Evolutionary conservation across 345 rosid species (phyloP).

Genomic region (Luvunga scandens): DNA sequence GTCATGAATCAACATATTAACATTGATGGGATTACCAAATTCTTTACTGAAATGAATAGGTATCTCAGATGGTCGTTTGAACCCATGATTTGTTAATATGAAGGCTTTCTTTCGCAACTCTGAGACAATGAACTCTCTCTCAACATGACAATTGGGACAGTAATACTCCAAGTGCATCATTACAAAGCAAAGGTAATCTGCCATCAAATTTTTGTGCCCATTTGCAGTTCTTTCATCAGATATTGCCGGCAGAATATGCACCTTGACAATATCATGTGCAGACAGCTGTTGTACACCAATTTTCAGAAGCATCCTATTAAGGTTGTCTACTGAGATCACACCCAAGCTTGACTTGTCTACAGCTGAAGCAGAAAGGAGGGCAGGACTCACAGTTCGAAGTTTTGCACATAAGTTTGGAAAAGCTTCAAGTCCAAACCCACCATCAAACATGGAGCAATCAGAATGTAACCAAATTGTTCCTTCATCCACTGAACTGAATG

Average conservation of each 20-base stretch:
- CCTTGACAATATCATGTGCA: conserved; percentile 80
- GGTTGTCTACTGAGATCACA: conserved; percentile 36
- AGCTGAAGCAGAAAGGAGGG: conserved; percentile 50
- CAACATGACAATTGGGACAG: conserved; percentile 61
- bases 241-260: conserved; percentile 71
- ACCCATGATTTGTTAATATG: conserved; percentile 70
- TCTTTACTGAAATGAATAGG: conserved; percentile 72
- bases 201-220: conserved; percentile 43
- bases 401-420: conserved; percentile 73
- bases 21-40: conserved; percentile 56
- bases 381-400: conserved; percentile 66
- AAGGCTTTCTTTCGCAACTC: conserved; percentile 65
- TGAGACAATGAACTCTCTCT: conserved; percentile 58
- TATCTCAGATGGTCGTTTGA: conserved; percentile 44
- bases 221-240: conserved; percentile 32
- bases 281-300: conserved; percentile 79
- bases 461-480: conserved; percentile 84
- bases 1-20: conserved; percentile 46
- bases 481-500: conserved; percentile 59
- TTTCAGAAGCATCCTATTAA: conserved; percentile 55
- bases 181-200: conserved; percentile 78
- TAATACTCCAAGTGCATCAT: conserved; percentile 77
- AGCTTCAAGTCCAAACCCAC: conserved; percentile 49
- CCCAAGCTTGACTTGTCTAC: conserved; percentile 30
- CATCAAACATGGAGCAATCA: conserved; percentile 47